Evolutionary conservation across 768 basidiomycete genomes (phyloP), one percentile per base, ranked within the genome.

Genomic region (Mycena haematopus): DNA sequence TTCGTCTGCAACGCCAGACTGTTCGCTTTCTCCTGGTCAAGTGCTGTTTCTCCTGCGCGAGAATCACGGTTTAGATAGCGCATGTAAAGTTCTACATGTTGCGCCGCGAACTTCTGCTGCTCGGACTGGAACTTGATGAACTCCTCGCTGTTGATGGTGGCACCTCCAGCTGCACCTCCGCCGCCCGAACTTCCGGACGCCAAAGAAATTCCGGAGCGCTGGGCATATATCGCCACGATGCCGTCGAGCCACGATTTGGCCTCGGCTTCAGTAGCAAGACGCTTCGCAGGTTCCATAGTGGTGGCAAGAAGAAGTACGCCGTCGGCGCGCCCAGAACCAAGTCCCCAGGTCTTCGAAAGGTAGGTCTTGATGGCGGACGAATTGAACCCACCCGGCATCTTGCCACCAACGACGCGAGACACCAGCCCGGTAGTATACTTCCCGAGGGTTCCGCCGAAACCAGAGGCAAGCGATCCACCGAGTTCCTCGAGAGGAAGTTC

Each of bases 331-430:
- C 84, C 84, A 4, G 96, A 80, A 29, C 96, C 97, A n/a, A 99
- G 80, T 51, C 97, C 97, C 95, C 96, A 99, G 27, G 86, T 86
- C 82, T 98, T 99, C 38, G 88, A 85, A 29, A 99, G 83, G 74
- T 99, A 84, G 0, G 85, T 78, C 77, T 97, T 96, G 75, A 96
- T 95, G 13, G 93, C 85, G 8, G 96, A 93, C 21, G 90, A 81
- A 69, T 97, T 97, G 86, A 99, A 99, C 36, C 96, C 96, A 74
- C 97, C 97, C 33, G 97, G 97, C 93, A 99, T 96, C 80, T 99
- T 99, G 50, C 89, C 88, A 60, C 95, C 93, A 54, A 98, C 83
- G 73, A 98, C 84, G 59, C 97, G 93, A 29, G 95, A 93, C 54
- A 98, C 83, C 45, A 99, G 84, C 22, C 95, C 90, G 47, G 86